Base-by-base conservation (phyloP, 148 eudicot species). In the Silene conica region DNA sequence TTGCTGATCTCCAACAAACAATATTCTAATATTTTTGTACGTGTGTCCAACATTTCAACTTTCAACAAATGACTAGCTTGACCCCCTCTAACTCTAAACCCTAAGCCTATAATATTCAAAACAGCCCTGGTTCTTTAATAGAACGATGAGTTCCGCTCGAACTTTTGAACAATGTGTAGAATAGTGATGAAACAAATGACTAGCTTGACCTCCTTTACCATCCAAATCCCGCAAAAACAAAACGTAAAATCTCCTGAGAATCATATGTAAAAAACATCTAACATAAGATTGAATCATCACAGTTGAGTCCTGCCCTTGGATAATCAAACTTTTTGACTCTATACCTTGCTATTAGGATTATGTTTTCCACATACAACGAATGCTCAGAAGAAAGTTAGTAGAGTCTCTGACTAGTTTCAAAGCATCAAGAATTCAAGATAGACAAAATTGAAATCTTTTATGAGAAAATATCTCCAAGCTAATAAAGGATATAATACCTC, bases 401-500 rank as follows among this genome's bases (percentile, higher is more conserved):
- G 9, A 55, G 59, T 34, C 9, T 59, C 57, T 10, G 54, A 67
- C 60, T 19, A 57, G 20, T 19, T 57, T 57, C 22, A 59, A 21
- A 38, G 1, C 21, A 9, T 43, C 12, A 43, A 8, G 25, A 46
- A 46, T 31, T 31, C 34, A 31, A 31, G 34, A 31, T 50, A 8
- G 56, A 67, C 72, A 25, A 4, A 63, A 7, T 1, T 9, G 22
- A 52, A 14, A 57, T 6, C 10, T 13, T 11, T 60, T 50, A 13
- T 21, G 41, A 48, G 38, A 31, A 62, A 0, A 8, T 41, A 21
- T 38, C 8, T 50, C 34, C 8, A 57, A 26, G 70, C n/a, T 8
- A 26, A 31, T 13, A 71, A 71, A 38, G 52, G 28, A 45, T 38
- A 67, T 8, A 73, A 66, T 83, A 92, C 97, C 91, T 88, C 90